These are phyloP conservation scores for Jimgerdemannia flammicorona DNA, from an alignment of 192 early-diverging fungal species.

Conservation along the genomic window DNA sequence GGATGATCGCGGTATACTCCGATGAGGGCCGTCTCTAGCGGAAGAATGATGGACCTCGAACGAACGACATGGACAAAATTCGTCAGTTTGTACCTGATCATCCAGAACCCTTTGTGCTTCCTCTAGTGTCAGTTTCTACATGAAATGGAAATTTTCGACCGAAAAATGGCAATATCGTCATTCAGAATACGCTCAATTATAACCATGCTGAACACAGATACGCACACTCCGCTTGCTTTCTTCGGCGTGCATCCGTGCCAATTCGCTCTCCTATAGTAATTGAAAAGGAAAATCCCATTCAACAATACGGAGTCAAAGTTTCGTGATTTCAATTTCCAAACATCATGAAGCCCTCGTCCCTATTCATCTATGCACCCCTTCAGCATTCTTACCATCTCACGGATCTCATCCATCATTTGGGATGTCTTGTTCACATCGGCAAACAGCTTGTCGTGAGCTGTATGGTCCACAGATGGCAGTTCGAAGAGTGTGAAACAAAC, in stretches of 20 bases:
- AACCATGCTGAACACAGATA: too few species aligned
- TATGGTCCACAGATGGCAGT: neutral
- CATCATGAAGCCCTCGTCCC: too few species aligned
- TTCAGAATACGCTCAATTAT: too few species aligned
- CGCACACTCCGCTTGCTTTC: slow-evolving; percentile 15
- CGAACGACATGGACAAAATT: too few species aligned
- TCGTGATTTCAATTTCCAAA: too few species aligned
- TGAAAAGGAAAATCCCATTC: neutral
- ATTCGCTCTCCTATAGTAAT: neutral
- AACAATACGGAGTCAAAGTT: too few species aligned
- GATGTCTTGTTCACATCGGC: slow-evolving; percentile 4
- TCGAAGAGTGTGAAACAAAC: neutral
- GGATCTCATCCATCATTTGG: slow-evolving; percentile 8
- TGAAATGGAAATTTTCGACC: too few species aligned
- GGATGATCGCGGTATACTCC: too few species aligned
- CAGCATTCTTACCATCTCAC: slow-evolving; percentile 6
- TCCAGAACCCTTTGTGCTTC: slow-evolving; percentile 8
- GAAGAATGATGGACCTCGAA: too few species aligned
- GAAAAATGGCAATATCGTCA: neutral
- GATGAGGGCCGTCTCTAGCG: too few species aligned
- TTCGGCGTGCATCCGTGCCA: slow-evolving; percentile 8
- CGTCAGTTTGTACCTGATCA: slow-evolving; percentile 3
- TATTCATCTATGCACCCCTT: too few species aligned
- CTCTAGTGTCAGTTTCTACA: slow-evolving; percentile 12
- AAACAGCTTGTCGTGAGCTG: neutral